These are phyloP conservation scores for Boletus sp. DNA, from an alignment of 1,284 basidiomycete species.

Conservation along the genomic window DNA sequence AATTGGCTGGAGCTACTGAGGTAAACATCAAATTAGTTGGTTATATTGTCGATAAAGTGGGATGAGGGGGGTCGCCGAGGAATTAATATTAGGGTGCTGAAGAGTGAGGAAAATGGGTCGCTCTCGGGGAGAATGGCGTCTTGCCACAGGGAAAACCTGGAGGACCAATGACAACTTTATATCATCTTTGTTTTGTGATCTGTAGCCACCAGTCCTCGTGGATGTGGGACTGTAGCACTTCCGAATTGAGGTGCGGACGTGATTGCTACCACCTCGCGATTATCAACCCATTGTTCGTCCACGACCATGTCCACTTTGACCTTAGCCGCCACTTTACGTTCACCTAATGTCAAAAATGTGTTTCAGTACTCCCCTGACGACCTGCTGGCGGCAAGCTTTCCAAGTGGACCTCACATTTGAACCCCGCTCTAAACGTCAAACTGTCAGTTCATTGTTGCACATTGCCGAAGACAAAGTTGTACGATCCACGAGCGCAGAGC, in stretches of 20 bases:
- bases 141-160: conserved; percentile 1
- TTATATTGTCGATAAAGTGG: conserved; percentile 1
- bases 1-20: conserved; percentile 16
- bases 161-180: conserved; percentile 18
- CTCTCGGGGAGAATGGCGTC: conserved; percentile 4
- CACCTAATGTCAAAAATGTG: not conserved
- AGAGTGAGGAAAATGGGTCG: not conserved
- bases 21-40: conserved; percentile 19
- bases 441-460: not conserved
- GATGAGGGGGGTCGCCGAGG: not conserved
- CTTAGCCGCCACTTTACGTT: conserved; percentile 1
- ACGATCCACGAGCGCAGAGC: not conserved
- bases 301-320: conserved; percentile 7
- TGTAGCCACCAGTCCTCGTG: not conserved
- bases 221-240: not conserved
- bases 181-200: conserved; percentile 17
- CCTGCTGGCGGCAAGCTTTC: not conserved
- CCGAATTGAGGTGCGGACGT: conserved; percentile 8
- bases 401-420: not conserved
- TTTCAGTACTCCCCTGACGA: not conserved
- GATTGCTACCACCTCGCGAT: conserved; percentile 5
- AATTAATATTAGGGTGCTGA: not conserved
- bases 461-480: not conserved
- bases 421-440: not conserved
- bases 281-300: conserved; percentile 16